Evolutionary conservation across 805 yeast species (phyloP), one percentile per base, ranked within the genome.

Genomic region (Pichia exigua): DNA sequence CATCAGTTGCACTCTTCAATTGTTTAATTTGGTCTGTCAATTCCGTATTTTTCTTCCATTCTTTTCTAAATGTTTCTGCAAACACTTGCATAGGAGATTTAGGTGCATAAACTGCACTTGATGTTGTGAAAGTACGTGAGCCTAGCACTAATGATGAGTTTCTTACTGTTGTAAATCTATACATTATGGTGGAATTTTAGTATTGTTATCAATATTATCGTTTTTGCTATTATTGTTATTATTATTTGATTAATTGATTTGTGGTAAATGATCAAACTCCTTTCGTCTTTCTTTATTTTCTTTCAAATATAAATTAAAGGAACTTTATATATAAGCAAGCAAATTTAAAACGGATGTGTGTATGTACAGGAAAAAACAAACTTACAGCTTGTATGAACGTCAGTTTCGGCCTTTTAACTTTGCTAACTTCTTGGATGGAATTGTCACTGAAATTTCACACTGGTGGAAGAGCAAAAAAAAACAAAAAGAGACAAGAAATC

Each of bases 11-110:
- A 70, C 91, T 97, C 66, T 89, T 95, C 50, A 94, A 76, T 17
- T 96, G 95, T 69, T 92, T 94, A 65, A 94, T 89, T 61, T 90
- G 89, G 51, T 88, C 90, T 64, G 91, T 95, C 54, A 94, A 77
- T 67, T 94, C 98, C 63, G 79, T 78, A 47, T 90, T 83, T 67
- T 94, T 92, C 66, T 85, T 83, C 83, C 96, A 91, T 71, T 94
- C 99, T 53, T 77, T 75, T 64, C 79, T 84, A 73, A 94, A 94
- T 0, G 98, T 92, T 56, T 94, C 95, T 58, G 89, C 81, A 67
- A 94, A 94, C 51, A 94, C 96, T 67, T 89, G 90, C 65, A 90
- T 71, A 18, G 99, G 98, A 17, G 95, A 81, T 59, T 82, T 82
- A 13, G 62, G 61, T 10, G 42, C 55, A 42, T 40, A 47, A 20